Percentiles rank a stretch among this genome's conserved stretches.
These are phyloP conservation scores for Danielia oregonensis DNA, from an alignment of 805 yeast species.

Conservation along the genomic window DNA sequence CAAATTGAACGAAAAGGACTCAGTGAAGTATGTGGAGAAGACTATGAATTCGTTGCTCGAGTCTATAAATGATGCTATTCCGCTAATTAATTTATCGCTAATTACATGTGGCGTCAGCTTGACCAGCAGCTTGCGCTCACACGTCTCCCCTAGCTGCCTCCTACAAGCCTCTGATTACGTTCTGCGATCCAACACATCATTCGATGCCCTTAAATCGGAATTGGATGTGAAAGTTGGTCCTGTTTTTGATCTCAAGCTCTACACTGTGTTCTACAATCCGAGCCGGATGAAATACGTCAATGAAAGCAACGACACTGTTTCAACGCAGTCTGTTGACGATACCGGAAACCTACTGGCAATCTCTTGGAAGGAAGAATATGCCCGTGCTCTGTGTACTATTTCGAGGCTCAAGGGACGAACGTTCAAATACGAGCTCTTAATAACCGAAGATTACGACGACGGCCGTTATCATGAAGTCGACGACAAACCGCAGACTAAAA, in stretches of 20 bases:
- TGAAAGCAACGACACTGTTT: slow-evolving; percentile 1
- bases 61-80: slow-evolving; percentile 65
- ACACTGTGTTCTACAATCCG: slow-evolving; percentile 60
- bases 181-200: slow-evolving; percentile 33
- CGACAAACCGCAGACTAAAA: slow-evolving; percentile 32
- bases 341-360: slow-evolving; percentile 35
- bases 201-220: not conserved
- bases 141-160: slow-evolving; percentile 61
- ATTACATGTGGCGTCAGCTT: slow-evolving; percentile 67
- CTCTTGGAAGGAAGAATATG: slow-evolving; percentile 71
- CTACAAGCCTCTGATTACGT: slow-evolving; percentile 57
- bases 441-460: slow-evolving; percentile 62
- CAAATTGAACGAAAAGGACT: slow-evolving; percentile 28
- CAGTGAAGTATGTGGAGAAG: slow-evolving; percentile 44
- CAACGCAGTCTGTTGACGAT: not conserved
- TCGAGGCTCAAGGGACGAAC: slow-evolving; percentile 18
- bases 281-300: slow-evolving; percentile 34
- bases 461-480: slow-evolving; percentile 67
- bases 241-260: slow-evolving; percentile 50
- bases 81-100: slow-evolving; percentile 60
- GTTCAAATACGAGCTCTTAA: slow-evolving; percentile 43
- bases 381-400: slow-evolving; percentile 49
- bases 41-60: slow-evolving; percentile 46
- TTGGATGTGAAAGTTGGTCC: slow-evolving; percentile 50
- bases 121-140: slow-evolving; percentile 44